phyloP scores from a whole-genome alignment of 2,329 filamentous ascomycete genomes.

The Elsinoe batatas region DNA sequence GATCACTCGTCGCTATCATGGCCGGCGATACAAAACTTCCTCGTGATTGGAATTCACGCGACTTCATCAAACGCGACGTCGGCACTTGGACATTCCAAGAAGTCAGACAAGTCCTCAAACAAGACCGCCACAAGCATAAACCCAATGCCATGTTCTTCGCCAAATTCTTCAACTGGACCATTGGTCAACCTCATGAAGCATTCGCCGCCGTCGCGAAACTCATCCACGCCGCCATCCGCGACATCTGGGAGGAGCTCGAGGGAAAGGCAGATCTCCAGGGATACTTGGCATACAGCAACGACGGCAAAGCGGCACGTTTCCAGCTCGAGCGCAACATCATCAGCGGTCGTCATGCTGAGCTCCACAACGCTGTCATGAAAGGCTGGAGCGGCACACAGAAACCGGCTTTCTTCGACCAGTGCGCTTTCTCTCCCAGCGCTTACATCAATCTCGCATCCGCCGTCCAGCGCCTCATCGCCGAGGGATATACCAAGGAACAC shows the following conservation, averaged over 20 bases:
- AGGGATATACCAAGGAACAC: not conserved
- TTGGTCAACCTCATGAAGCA: not conserved
- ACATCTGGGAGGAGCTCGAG: not conserved
- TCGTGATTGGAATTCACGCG: not conserved
- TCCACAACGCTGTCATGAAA: not conserved
- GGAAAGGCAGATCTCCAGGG: not conserved
- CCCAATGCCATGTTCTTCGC: not conserved
- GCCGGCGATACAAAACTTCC: not conserved
- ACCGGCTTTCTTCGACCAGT: not conserved
- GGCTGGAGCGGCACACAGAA: not conserved
- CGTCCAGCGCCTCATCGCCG: not conserved
- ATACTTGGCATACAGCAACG: not conserved
- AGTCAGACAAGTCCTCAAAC: not conserved
- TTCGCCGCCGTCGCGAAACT: not conserved
- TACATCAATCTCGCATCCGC: not conserved
- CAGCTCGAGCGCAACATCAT: not conserved
- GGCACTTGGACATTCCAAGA: not conserved
- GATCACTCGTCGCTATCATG: not conserved
- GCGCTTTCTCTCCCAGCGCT: not conserved
- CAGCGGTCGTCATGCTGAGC: not conserved
- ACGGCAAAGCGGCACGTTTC: not conserved
- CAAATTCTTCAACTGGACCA: conserved; percentile 1
- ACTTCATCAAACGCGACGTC: not conserved
- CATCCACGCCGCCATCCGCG: not conserved
- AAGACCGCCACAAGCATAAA: not conserved